Evolutionary conservation across 2,329 filamentous ascomycete genomes (phyloP).

Genomic region (Fusarium nodosum): DNA sequence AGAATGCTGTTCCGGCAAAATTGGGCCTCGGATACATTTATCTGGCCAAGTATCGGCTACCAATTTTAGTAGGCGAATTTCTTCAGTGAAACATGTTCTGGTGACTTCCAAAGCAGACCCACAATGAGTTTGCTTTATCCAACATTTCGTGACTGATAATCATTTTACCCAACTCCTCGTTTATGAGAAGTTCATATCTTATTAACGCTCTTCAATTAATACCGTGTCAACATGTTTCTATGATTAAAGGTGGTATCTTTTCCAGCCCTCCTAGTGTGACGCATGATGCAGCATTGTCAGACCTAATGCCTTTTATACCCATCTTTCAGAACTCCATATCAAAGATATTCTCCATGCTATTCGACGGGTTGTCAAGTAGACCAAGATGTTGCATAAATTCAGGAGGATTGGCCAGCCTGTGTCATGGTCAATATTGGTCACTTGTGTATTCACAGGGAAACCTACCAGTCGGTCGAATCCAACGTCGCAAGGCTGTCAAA

Average conservation of each 20-base stretch:
- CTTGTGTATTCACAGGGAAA: accelerated
- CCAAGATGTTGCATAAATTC: slow-evolving; percentile 30
- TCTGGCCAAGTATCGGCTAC: not conserved
- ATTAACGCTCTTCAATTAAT: not conserved
- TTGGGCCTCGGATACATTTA: not conserved
- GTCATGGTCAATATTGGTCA: not conserved
- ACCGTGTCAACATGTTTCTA: too few species aligned
- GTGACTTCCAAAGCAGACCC: not conserved
- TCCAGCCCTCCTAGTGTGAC: too few species aligned
- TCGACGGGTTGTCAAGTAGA: slow-evolving; percentile 2
- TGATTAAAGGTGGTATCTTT: not conserved
- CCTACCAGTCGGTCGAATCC: slow-evolving; percentile 13
- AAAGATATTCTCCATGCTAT: slow-evolving; percentile 1
- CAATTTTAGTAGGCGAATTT: too few species aligned
- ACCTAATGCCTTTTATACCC: accelerated
- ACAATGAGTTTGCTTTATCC: not conserved
- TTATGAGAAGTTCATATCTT: not conserved
- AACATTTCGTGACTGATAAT: not conserved
- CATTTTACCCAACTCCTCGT: not conserved
- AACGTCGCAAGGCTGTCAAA: slow-evolving; percentile 21
- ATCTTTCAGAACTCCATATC: slow-evolving; percentile 7
- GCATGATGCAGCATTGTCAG: not conserved
- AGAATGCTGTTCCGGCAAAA: slow-evolving; percentile 20
- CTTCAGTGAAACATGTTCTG: not conserved
- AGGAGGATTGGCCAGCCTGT: slow-evolving; percentile 19